Conservation (phyloP, 345 rosid genomes). For the Populus alba region DNA sequence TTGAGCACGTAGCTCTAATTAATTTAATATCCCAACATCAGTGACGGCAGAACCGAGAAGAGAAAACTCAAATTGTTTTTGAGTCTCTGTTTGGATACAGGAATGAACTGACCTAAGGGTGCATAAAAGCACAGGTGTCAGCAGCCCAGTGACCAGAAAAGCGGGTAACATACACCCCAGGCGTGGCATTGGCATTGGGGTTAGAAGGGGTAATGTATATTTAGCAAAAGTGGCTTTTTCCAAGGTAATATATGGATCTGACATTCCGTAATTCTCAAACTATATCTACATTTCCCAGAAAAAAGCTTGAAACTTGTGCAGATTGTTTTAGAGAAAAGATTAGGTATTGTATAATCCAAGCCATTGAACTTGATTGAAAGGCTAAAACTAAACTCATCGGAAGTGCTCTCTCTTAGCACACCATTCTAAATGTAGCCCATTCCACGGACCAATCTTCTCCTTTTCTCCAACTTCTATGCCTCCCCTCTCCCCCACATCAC, state of each 20-base stretch:
- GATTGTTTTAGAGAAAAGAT: not conserved
- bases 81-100: not conserved
- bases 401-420: conserved; percentile 33
- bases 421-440: conserved; percentile 58
- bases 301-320: conserved; percentile 28
- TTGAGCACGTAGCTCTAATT: not conserved
- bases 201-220: not conserved
- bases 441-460: conserved; percentile 68
- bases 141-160: not conserved
- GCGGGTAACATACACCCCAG: not conserved
- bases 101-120: not conserved
- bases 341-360: not conserved
- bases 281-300: conserved; percentile 4
- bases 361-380: conserved; percentile 30
- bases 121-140: conserved; percentile 12
- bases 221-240: not conserved
- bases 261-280: conserved; percentile 68
- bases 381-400: conserved; percentile 3
- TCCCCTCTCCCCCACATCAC: not conserved
- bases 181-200: conserved; percentile 6
- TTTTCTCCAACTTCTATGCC: conserved; percentile 54
- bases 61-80: not conserved
- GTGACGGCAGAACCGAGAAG: not conserved
- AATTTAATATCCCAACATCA: not conserved
- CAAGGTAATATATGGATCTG: conserved; percentile 30